Percentiles rank a stretch among this genome's conserved stretches.
These are phyloP conservation scores for Scutellaria galericulata DNA, from an alignment of 257 asterid species.

Conservation along the genomic window DNA sequence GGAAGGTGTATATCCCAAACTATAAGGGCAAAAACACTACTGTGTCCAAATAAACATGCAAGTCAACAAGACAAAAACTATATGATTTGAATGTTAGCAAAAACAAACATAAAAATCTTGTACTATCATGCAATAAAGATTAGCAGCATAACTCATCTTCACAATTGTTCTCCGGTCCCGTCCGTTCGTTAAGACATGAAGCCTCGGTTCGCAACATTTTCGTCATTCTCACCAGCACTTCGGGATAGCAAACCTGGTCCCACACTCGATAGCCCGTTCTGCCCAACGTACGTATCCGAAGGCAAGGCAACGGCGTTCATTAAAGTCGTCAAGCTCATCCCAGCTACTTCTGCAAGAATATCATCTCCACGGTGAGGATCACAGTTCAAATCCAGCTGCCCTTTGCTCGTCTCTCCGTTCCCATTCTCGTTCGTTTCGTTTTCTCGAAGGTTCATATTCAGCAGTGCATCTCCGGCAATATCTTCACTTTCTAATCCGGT, in stretches of 20 bases:
- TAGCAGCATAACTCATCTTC: conserved; percentile 20
- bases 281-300: conserved; percentile 47
- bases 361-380: conserved; percentile 80
- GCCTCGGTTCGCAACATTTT: conserved; percentile 29
- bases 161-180: conserved; percentile 25
- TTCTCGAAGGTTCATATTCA: conserved; percentile 41
- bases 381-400: conserved; percentile 70
- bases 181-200: conserved; percentile 16
- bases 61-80: background rate
- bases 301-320: conserved; percentile 51
- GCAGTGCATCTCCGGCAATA: conserved; percentile 39
- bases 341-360: conserved; percentile 57
- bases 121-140: background rate
- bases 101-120: background rate
- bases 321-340: conserved; percentile 61
- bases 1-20: background rate
- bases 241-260: conserved; percentile 24
- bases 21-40: too few relatives aligned
- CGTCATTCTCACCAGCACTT: conserved; percentile 26
- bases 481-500: conserved; percentile 43
- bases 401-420: conserved; percentile 51
- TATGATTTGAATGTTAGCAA: background rate
- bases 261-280: conserved; percentile 29
- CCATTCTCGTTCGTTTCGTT: conserved; percentile 36
- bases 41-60: background rate